Evolutionary conservation across 768 basidiomycete genomes (phyloP), one percentile per base, ranked within the genome.

Genomic region (Podaxis rugospora): DNA sequence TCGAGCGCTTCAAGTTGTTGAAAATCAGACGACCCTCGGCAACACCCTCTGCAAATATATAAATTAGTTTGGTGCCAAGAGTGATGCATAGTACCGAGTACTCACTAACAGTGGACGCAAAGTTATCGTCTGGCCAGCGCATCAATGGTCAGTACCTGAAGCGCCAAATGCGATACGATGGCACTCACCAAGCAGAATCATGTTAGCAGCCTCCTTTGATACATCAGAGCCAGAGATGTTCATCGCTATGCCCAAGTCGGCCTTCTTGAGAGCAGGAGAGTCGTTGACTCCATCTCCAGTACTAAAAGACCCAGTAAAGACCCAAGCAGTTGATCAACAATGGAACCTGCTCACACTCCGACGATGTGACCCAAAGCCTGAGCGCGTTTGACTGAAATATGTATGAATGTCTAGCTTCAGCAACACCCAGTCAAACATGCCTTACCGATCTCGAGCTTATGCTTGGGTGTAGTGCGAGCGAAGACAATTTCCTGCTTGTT

Each of bases 241-340:
- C 87, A 89, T 89, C 0, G 87, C 86, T 66, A 88, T 88, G 32
- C 87, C 87, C 23, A 89, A 77, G 64, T 88, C 87, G 28, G 87
- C 86, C 73, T 85, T 85, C 68, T 89, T 89, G 28, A 89, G 72
- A 7, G 87, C 87, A 25, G 87, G 87, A 0, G 86, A 86, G 63
- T 88, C 87, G 64, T 88, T 89, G 51, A 88, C 87, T 65, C 87
- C 87, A 67, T 89, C 87, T 4, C 87, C 87, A 58, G 86, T 88
- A 4, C 85, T 87, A 61, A 5, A 37, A n/a, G 47, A 13, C 14
- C 58, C 54, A 53, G 53, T 67, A 35, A 55, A 42, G 46, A 7
- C 49, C 40, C 18, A 36, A 13, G 11, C 7, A 13, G 28, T 39
- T 42, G 16, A 11, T 32, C 35, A 28, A 60, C 35, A 25, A 62